Percentiles rank a stretch among this genome's conserved stretches.
phyloP scores from a whole-genome alignment of 768 basidiomycete genomes.

The Podaxis mareebaensis region DNA sequence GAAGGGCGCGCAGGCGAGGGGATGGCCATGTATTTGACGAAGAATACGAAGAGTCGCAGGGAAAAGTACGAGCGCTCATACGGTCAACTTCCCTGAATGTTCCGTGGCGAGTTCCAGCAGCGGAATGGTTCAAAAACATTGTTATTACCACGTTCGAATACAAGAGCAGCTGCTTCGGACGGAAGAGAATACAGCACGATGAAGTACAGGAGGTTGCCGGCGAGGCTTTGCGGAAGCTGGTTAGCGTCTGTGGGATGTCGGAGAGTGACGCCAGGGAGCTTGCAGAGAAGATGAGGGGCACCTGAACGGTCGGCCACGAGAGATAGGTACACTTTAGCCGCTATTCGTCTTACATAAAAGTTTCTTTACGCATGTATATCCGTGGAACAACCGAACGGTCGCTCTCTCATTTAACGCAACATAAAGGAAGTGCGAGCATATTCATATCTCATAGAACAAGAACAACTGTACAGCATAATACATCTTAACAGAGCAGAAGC shows the following conservation, averaged over 20 bases:
- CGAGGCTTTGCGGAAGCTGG: neutral
- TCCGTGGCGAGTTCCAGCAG: neutral
- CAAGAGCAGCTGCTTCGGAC: neutral
- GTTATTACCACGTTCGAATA: neutral
- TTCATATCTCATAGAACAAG: neutral
- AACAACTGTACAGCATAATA: neutral
- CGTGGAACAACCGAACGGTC: too few species aligned
- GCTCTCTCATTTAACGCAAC: too few species aligned
- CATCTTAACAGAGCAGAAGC: neutral
- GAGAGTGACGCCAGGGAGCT: conserved; percentile 2
- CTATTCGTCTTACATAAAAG: neutral
- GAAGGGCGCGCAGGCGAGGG: conserved; percentile 20
- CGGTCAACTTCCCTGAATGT: neutral
- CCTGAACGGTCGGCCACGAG: neutral
- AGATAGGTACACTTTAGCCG: neutral
- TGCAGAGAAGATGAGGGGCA: conserved; percentile 1
- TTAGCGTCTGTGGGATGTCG: conserved; percentile 6
- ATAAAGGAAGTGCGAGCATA: too few species aligned
- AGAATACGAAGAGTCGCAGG: conserved; percentile 16
- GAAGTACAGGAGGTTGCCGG: neutral
- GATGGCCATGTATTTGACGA: conserved; percentile 7
- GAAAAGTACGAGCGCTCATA: conserved; percentile 4
- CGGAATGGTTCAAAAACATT: conserved; percentile 9
- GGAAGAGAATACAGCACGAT: neutral
- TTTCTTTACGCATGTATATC: too few species aligned